These are phyloP conservation scores for Hypsizygus marmoreus DNA, from an alignment of 768 basidiomycete genomes.

Conservation along the genomic window DNA sequence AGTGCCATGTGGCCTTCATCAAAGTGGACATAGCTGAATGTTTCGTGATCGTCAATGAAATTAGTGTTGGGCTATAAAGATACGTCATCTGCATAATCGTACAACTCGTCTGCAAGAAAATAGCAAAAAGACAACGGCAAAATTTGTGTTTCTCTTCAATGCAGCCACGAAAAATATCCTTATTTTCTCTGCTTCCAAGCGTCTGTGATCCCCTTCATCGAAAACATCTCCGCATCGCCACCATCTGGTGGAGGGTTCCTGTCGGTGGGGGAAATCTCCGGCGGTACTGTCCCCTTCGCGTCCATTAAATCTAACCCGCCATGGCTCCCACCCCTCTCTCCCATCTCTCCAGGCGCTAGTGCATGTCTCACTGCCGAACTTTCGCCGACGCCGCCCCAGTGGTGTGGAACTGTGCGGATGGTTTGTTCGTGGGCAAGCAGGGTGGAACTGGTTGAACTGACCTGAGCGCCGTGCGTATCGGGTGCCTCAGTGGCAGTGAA, in stretches of 20 bases:
- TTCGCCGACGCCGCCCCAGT: conserved; percentile 46
- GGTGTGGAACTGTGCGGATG: conserved; percentile 40
- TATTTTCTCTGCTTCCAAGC: conserved; percentile 54
- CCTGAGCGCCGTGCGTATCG: conserved; percentile 31
- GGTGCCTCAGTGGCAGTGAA: conserved; percentile 43
- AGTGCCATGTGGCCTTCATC: no score
- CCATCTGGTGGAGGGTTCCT: conserved; percentile 51
- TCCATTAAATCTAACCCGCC: conserved; percentile 48
- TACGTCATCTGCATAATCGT: not conserved
- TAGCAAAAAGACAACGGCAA: conserved; percentile 4
- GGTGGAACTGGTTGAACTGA: conserved; percentile 45
- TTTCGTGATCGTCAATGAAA: not conserved
- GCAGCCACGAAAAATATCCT: conserved; percentile 13
- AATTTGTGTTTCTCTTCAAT: not conserved
- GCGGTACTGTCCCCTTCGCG: conserved; percentile 35
- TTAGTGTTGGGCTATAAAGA: conserved; percentile 1
- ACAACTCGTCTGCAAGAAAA: not conserved
- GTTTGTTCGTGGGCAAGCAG: conserved; percentile 44
- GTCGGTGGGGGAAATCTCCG: conserved; percentile 39
- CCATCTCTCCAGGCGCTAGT: conserved; percentile 48
- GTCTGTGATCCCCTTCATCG: conserved; percentile 45
- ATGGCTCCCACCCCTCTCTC: conserved; percentile 39
- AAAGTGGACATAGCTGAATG: no score
- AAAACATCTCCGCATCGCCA: conserved; percentile 44
- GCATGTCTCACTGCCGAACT: conserved; percentile 46